These are phyloP conservation scores for Nigrospora oryzae DNA, from an alignment of 2,329 filamentous ascomycete species.

Conservation along the genomic window DNA sequence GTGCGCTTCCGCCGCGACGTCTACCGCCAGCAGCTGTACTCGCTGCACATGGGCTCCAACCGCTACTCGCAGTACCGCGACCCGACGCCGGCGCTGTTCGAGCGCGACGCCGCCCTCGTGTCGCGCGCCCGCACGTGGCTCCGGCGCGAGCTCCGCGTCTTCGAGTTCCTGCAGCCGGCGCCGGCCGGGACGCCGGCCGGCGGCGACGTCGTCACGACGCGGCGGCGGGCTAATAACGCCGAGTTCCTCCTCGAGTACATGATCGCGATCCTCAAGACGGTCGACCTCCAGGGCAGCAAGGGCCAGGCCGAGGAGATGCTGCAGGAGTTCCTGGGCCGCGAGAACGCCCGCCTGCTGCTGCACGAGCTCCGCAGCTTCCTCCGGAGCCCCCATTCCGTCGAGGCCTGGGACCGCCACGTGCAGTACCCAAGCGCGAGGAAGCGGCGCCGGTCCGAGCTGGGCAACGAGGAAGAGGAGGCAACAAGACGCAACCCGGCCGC, in stretches of 20 bases:
- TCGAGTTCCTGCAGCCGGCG: slow-evolving; percentile 54
- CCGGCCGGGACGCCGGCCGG: slow-evolving; percentile 11
- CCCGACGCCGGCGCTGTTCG: slow-evolving; percentile 60
- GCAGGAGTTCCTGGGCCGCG: slow-evolving; percentile 66
- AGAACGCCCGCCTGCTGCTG: slow-evolving; percentile 66
- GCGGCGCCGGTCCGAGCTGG: neutral
- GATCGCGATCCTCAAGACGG: slow-evolving; percentile 71
- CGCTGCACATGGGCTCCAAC: slow-evolving; percentile 76
- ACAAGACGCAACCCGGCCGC: too few species aligned
- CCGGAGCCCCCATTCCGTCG: slow-evolving; percentile 68
- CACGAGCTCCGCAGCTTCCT: slow-evolving; percentile 82
- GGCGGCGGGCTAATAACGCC: slow-evolving; percentile 55
- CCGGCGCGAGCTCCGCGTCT: slow-evolving; percentile 75
- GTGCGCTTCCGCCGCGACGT: slow-evolving; percentile 59
- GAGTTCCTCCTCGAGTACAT: slow-evolving; percentile 86
- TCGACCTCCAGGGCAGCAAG: slow-evolving; percentile 70
- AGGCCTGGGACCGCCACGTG: slow-evolving; percentile 73
- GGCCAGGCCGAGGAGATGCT: slow-evolving; percentile 76
- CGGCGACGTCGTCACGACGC: slow-evolving; percentile 13
- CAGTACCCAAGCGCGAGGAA: slow-evolving; percentile 45
- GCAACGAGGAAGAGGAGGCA: too few species aligned
- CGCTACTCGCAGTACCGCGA: slow-evolving; percentile 68
- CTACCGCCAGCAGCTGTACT: slow-evolving; percentile 66
- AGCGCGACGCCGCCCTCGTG: slow-evolving; percentile 55
- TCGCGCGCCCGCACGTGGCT: slow-evolving; percentile 75